These are phyloP conservation scores for Epicoccum nigrum DNA, from an alignment of 2,329 filamentous ascomycete genomes.

Conservation along the genomic window DNA sequence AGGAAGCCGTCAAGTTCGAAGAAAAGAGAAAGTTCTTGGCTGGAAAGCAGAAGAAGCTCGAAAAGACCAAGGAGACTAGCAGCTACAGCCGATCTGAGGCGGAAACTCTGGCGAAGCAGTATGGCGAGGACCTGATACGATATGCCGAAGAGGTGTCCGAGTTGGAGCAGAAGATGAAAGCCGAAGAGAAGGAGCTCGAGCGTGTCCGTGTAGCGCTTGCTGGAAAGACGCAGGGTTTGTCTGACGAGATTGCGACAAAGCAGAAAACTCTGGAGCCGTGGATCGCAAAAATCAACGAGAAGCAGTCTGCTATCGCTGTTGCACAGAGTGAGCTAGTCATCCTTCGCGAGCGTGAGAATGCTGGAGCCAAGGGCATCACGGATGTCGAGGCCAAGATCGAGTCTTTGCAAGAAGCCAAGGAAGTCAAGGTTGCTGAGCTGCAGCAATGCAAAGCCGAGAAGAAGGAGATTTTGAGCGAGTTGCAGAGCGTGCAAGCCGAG, in stretches of 20 bases:
- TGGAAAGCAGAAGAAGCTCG: constrained; percentile 91
- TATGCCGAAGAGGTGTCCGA: constrained; percentile 74
- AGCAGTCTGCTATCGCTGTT: constrained; percentile 90
- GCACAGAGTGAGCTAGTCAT: constrained; percentile 95
- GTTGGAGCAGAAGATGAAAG: constrained; percentile 76
- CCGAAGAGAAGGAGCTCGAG: constrained; percentile 81
- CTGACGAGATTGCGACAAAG: constrained; percentile 87
- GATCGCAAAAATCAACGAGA: constrained; percentile 96
- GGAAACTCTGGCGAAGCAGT: constrained; percentile 77
- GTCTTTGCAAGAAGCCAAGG: constrained; percentile 72
- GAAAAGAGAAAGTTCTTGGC: constrained; percentile 95
- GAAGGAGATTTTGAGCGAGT: constrained; percentile 74
- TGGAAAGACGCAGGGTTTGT: constrained; percentile 93
- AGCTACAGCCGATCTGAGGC: constrained; percentile 77
- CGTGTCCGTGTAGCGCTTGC: constrained; percentile 87
- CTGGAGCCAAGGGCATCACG: constrained; percentile 81
- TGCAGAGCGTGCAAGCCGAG: constrained; percentile 72
- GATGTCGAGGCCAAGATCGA: constrained; percentile 82
- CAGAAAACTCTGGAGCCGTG: constrained; percentile 95
- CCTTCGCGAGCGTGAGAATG: constrained; percentile 84
- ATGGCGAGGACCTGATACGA: constrained; percentile 76
- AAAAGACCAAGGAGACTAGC: constrained; percentile 81
- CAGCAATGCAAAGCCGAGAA: constrained; percentile 77
- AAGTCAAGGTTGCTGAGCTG: constrained; percentile 74
- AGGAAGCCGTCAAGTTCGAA: constrained; percentile 95